phyloP scores from a whole-genome alignment of 2,329 filamentous ascomycete species.

The Alternaria consortialis region DNA sequence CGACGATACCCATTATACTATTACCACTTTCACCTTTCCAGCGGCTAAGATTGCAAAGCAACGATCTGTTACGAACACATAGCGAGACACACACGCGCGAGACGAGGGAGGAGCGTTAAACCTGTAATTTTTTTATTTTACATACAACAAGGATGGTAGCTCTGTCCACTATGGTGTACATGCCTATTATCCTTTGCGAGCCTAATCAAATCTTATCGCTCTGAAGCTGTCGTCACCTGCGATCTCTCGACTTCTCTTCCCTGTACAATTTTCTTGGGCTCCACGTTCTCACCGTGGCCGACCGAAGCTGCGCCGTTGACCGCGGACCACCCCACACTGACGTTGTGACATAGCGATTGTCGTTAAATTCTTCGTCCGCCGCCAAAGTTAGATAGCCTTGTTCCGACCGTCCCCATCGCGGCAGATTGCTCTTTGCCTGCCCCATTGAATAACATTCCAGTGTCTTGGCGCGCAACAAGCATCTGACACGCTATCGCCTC shows the following conservation, averaged over 20 bases:
- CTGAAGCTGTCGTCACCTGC: slow-evolving; percentile 5
- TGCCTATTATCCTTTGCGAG: slow-evolving; percentile 7
- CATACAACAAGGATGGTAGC: slow-evolving; percentile 22
- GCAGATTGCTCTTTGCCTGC: slow-evolving; percentile 2
- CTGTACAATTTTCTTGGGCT: slow-evolving; percentile 16
- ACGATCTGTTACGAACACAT: slow-evolving; percentile 31
- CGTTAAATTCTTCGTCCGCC: slow-evolving; percentile 2
- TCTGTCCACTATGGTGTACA: slow-evolving; percentile 14
- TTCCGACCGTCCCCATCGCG: slow-evolving; percentile 4
- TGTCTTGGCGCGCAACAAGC: slow-evolving; percentile 7
- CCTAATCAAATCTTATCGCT: slow-evolving; percentile 20
- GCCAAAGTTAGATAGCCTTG: slow-evolving; percentile 7
- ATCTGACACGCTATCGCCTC: slow-evolving; percentile 5
- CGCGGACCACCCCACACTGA: slow-evolving; percentile 12
- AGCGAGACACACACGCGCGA: slow-evolving; percentile 29
- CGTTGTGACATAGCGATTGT: slow-evolving; percentile 14
- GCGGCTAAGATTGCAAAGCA: slow-evolving; percentile 37
- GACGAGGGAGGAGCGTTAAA: slow-evolving; percentile 21
- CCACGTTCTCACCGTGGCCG: slow-evolving; percentile 9
- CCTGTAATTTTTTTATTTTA: slow-evolving; percentile 27
- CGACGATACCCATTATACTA: slow-evolving; percentile 52
- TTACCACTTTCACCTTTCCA: slow-evolving; percentile 30
- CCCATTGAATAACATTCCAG: slow-evolving; percentile 12
- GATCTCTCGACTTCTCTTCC: slow-evolving; percentile 3
- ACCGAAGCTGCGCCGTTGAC: slow-evolving; percentile 16